Conservation (phyloP, 1,284 basidiomycete genomes). For the Sutorius eximius region DNA sequence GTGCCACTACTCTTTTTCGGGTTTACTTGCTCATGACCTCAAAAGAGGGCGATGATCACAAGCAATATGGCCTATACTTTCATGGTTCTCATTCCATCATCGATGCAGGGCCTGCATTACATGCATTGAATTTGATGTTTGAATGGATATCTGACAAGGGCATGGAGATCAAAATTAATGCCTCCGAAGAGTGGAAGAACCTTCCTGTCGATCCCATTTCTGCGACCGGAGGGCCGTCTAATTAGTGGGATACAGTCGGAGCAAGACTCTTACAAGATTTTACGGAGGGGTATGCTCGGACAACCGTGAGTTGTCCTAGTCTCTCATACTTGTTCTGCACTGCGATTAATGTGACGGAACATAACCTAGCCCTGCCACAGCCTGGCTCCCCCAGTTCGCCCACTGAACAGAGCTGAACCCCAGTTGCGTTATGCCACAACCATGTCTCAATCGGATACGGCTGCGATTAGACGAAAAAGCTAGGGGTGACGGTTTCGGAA, state of each 20-base stretch:
- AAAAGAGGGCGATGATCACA: not conserved
- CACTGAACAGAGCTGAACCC: conserved; percentile 14
- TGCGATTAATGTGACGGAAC: not conserved
- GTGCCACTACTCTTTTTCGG: conserved; percentile 8
- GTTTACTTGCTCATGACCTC: conserved; percentile 18
- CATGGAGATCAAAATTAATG: conserved; percentile 10
- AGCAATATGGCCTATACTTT: conserved; percentile 24
- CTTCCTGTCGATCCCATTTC: conserved; percentile 23
- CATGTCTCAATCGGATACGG: conserved; percentile 13
- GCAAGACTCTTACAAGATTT: conserved; percentile 10
- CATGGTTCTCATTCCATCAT: conserved; percentile 17
- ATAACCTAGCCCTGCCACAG: conserved; percentile 14
- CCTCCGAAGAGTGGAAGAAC: conserved; percentile 24
- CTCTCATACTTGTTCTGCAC: no score
- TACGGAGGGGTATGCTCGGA: conserved; percentile 8
- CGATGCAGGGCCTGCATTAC: conserved; percentile 17
- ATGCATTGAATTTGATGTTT: conserved; percentile 26
- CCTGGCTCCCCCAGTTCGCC: conserved; percentile 13
- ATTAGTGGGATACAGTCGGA: conserved; percentile 17
- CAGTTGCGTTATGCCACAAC: conserved; percentile 3
- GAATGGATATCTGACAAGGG: conserved; percentile 26
- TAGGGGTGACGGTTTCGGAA: conserved; percentile 16
- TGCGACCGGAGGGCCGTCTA: conserved; percentile 17
- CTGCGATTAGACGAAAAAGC: conserved; percentile 13
- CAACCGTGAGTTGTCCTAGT: conserved; percentile 6